Base-by-base conservation (phyloP, 345 rosid species). In the Hirschfeldia incana region DNA sequence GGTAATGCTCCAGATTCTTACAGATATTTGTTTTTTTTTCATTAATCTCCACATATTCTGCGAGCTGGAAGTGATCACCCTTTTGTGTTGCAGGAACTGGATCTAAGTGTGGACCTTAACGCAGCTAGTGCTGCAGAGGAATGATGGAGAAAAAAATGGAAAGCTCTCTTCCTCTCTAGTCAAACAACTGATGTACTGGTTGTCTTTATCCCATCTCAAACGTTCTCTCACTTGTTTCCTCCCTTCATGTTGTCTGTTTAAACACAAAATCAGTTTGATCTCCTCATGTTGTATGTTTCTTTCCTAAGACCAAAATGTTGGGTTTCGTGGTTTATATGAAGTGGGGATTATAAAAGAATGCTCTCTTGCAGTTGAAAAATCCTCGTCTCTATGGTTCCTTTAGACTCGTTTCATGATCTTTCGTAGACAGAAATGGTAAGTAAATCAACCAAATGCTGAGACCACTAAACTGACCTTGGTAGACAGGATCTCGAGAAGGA, bases 51-150 rank as follows among this genome's bases (percentile, higher is more conserved):
- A 11, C 36, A 10, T 27, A 0, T 11, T 65, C 0, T 73, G 66
- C 13, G 8, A 51, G 44, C 13, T n/a, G 39, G 17, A 63, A 69
- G 51, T 74, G 61, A 74, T 36, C 29, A 0, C 44, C 8, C 4
- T 42, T 53, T 29, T 3, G 15, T 55, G 64, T 74, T 57, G 44
- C 86, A 95, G 99, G 93, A 67, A 57, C 71, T 92, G 74, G 98
- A 95, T 83, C 90, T 93, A 11, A 88, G 89, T 17, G 99, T 93
- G 87, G 97, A 93, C 84, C 81, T 93, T 60, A 93, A 90, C 67
- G 97, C 94, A 46, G 99, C 98, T 58, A 91, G 96, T 82, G 98
- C 99, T 44, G 97, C 99, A 0, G 97, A 90, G 72, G 97, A 93
- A 70, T 91, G 85, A 92, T 70, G 77, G 76, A 62, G 8, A 64